Percentiles rank a stretch among this genome's conserved stretches.
These are phyloP conservation scores for Euphrasia confusa DNA, from an alignment of 257 asterid species.

Conservation along the genomic window DNA sequence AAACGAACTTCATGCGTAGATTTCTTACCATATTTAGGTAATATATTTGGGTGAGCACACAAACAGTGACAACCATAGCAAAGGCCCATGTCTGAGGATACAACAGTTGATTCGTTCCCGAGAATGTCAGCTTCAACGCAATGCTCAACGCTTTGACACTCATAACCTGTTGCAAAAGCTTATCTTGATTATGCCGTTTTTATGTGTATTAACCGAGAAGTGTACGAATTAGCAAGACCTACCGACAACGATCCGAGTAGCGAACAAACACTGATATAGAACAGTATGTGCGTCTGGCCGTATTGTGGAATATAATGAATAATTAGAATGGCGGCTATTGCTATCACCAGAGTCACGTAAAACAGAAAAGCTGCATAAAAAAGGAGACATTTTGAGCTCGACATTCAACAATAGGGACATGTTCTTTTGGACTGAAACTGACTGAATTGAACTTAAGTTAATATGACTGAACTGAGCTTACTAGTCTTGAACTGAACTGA, in stretches of 20 bases:
- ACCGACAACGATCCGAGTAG: conserved; percentile 77
- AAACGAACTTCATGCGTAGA: not conserved
- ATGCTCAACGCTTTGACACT: conserved; percentile 83
- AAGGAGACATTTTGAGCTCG: too few species aligned
- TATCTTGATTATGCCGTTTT: conserved; percentile 4
- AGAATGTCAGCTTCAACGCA: conserved; percentile 76
- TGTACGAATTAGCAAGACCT: conserved; percentile 26
- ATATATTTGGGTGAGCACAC: conserved; percentile 76
- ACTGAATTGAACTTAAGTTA: too few species aligned
- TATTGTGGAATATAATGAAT: conserved; percentile 51
- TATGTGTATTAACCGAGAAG: not conserved
- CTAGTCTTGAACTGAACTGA: too few species aligned
- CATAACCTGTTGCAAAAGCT: conserved; percentile 57
- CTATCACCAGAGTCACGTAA: conserved; percentile 45
- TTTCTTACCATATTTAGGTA: conserved; percentile 66
- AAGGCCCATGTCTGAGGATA: conserved; percentile 86
- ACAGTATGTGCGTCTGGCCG: conserved; percentile 65
- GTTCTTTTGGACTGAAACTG: too few species aligned
- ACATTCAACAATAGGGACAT: too few species aligned
- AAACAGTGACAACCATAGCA: conserved; percentile 50
- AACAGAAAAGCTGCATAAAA: conserved; percentile 47
- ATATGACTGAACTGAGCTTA: too few species aligned
- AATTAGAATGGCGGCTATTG: conserved; percentile 36
- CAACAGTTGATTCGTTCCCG: conserved; percentile 71
- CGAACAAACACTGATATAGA: conserved; percentile 58